Conservation (phyloP, 257 asterid species). For the Buddleja alternifolia region DNA sequence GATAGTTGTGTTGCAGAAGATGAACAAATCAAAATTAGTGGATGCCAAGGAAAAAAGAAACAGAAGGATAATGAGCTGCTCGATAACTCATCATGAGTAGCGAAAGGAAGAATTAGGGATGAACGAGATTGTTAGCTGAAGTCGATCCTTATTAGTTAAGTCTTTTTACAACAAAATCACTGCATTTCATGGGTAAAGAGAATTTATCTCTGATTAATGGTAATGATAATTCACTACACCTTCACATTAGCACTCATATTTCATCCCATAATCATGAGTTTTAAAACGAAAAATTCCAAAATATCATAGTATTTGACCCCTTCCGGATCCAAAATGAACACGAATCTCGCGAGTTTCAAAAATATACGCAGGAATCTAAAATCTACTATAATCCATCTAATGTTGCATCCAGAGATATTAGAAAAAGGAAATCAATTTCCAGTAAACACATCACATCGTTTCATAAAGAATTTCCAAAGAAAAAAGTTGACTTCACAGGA, state of each 20-base stretch:
- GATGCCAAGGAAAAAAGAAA: background rate
- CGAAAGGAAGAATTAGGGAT: background rate
- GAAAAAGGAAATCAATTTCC: background rate
- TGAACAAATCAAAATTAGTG: background rate
- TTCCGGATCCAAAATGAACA: background rate
- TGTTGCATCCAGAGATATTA: background rate
- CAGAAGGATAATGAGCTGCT: background rate
- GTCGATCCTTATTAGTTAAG: background rate
- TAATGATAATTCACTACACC: background rate
- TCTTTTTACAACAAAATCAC: background rate
- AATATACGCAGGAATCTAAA: background rate
- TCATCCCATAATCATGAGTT: constrained; percentile 1
- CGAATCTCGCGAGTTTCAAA: background rate
- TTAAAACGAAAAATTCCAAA: background rate
- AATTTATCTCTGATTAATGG: background rate
- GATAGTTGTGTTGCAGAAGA: too few relatives aligned
- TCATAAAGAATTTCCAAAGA: background rate
- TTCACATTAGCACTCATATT: background rate
- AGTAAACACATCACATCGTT: background rate
- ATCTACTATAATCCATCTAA: background rate
- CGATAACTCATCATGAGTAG: too few relatives aligned
- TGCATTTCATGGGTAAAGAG: background rate
- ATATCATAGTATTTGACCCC: background rate
- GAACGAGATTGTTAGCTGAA: background rate
- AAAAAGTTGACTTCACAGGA: background rate